Conservation (phyloP, 1,139 yeast species). For the Scheffersomyces quercinus region DNA sequence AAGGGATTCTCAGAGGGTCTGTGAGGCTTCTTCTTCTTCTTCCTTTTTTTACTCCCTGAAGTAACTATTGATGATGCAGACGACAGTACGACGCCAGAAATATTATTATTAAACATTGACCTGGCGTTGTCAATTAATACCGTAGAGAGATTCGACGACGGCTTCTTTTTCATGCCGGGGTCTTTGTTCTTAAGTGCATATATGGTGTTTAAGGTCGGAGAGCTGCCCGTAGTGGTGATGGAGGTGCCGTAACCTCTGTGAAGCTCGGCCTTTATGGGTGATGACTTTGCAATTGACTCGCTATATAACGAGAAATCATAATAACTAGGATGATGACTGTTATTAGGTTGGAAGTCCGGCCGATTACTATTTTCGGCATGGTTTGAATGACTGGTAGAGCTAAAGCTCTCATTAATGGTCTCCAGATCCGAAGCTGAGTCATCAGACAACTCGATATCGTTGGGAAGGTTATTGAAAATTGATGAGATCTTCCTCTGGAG, state of each 20-base stretch:
- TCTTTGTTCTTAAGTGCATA: conserved; percentile 29
- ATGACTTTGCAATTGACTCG: conserved; percentile 31
- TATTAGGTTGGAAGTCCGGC: neutral
- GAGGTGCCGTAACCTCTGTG: conserved; percentile 42
- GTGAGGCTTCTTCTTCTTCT: conserved; percentile 29
- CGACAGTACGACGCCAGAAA: conserved; percentile 28
- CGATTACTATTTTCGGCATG: neutral
- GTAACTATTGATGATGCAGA: conserved; percentile 32
- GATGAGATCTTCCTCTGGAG: conserved; percentile 33
- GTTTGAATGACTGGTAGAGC: conserved; percentile 12
- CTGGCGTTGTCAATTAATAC: conserved; percentile 43
- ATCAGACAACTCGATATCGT: conserved; percentile 50
- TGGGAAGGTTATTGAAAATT: conserved; percentile 48
- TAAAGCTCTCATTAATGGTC: conserved; percentile 20
- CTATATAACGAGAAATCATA: conserved; percentile 27
- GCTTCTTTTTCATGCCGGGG: conserved; percentile 23
- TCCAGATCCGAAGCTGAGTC: conserved; percentile 49
- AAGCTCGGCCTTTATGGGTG: conserved; percentile 28
- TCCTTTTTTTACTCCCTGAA: conserved; percentile 13
- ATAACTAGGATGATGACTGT: conserved; percentile 12
- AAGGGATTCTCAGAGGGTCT: conserved; percentile 47
- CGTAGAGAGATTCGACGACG: conserved; percentile 32
- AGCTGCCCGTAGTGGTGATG: conserved; percentile 12
- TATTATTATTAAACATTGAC: conserved; percentile 31
- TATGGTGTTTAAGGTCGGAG: conserved; percentile 48